These are phyloP conservation scores for Microbotryum intermedium DNA, from an alignment of 1,284 basidiomycete species.

Conservation along the genomic window DNA sequence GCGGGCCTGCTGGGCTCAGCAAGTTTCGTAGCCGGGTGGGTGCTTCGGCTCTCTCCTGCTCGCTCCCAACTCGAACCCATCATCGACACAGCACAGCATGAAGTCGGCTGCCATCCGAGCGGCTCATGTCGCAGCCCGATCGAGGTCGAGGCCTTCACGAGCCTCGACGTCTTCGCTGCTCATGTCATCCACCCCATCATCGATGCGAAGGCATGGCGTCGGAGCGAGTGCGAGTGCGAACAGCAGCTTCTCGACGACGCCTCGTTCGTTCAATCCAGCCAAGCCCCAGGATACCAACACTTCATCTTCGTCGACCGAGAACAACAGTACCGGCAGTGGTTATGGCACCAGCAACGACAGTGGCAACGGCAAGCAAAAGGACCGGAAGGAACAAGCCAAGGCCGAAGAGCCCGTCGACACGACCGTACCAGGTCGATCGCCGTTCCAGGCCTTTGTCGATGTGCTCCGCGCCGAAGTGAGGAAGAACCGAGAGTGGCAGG, in stretches of 20 bases:
- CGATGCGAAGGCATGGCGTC: not conserved
- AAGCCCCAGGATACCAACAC: no score
- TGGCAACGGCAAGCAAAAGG: constrained; percentile 11
- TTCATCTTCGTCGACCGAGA: not conserved
- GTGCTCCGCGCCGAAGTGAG: constrained; percentile 83
- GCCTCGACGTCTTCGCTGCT: no score
- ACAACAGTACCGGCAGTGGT: constrained; percentile 1
- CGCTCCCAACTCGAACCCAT: no score
- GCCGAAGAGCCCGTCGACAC: constrained; percentile 23
- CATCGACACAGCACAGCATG: no score
- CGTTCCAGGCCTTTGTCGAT: constrained; percentile 92
- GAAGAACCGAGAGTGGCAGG: constrained; percentile 90
- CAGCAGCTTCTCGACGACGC: not conserved
- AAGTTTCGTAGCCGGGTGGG: no score
- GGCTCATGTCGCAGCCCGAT: no score
- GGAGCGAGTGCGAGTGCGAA: constrained; percentile 6
- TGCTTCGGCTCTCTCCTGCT: no score
- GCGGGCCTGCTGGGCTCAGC: no score
- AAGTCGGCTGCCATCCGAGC: no score
- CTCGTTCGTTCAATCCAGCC: no score
- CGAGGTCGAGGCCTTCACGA: no score
- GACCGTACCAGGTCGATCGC: constrained; percentile 48
- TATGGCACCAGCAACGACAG: not conserved
- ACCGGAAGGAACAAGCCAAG: constrained; percentile 18
- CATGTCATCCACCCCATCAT: no score